phyloP scores from a whole-genome alignment of 2,329 filamentous ascomycete species.

The Arthrobotrys entomopaga region DNA sequence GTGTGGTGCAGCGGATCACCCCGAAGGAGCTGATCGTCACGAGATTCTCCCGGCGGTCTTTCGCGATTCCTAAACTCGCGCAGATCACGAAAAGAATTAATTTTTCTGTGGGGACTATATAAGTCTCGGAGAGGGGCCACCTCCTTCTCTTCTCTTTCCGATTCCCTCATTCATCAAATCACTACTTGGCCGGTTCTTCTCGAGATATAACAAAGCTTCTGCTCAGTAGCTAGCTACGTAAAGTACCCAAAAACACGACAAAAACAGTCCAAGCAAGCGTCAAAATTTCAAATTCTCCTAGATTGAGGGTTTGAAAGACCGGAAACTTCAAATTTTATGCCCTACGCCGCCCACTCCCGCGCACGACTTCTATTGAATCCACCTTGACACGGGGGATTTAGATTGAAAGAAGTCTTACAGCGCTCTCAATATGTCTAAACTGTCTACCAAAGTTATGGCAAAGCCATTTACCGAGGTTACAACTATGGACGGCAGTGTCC shows the following conservation, averaged over 20 bases:
- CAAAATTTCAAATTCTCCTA: slow-evolving; percentile 8
- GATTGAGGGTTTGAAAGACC: not conserved
- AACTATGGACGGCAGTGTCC: too few relatives aligned
- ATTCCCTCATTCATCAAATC: too few relatives aligned
- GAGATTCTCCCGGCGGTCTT: not conserved
- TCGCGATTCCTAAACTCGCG: not conserved
- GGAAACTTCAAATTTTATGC: slow-evolving; percentile 9
- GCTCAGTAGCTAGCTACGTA: too few relatives aligned
- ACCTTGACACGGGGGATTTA: slow-evolving; percentile 10
- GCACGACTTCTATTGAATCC: slow-evolving; percentile 20
- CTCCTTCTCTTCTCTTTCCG: too few relatives aligned
- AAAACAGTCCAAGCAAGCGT: too few relatives aligned
- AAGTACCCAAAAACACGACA: too few relatives aligned
- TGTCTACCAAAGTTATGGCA: not conserved
- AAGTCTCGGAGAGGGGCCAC: not conserved
- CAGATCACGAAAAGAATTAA: not conserved
- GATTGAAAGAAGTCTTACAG: not conserved
- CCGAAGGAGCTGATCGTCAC: not conserved
- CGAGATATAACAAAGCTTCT: too few relatives aligned
- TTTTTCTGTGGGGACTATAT: not conserved
- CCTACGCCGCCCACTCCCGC: slow-evolving; percentile 8
- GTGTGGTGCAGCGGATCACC: not conserved
- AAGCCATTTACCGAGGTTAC: not conserved
- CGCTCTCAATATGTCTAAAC: not conserved
- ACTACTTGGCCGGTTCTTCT: too few relatives aligned